Conservation (phyloP, 208 protist genomes). For the Spironucleus salmonicida region DNA sequence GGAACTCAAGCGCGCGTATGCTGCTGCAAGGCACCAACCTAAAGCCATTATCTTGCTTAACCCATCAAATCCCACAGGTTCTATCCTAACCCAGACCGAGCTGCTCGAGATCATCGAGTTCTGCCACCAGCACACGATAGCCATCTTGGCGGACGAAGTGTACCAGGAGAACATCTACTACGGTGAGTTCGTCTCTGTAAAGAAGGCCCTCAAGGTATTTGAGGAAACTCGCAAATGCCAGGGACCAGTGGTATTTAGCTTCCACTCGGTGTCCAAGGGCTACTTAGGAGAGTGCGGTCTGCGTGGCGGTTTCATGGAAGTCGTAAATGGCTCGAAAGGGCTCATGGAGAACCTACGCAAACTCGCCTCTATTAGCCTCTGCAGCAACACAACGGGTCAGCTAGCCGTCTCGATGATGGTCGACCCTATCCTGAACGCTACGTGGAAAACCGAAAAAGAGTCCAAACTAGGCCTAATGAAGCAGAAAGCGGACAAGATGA, state of each 20-base stretch:
- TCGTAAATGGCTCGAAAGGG: slow-evolving; percentile 53
- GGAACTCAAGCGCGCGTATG: slow-evolving; percentile 40
- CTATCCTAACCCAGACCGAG: slow-evolving; percentile 55
- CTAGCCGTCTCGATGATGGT: slow-evolving; percentile 70
- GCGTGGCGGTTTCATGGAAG: slow-evolving; percentile 86
- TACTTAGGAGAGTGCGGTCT: slow-evolving; percentile 71
- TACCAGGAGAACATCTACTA: slow-evolving; percentile 93
- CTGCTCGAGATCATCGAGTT: slow-evolving; percentile 64
- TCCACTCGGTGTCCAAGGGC: slow-evolving; percentile 94
- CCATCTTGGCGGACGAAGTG: slow-evolving; percentile 92
- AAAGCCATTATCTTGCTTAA: slow-evolving; percentile 89
- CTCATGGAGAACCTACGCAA: slow-evolving; percentile 70
- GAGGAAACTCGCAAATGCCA: slow-evolving; percentile 25
- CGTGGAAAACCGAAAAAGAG: slow-evolving; percentile 49
- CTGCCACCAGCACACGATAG: slow-evolving; percentile 54
- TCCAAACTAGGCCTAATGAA: slow-evolving; percentile 14
- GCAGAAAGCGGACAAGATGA: slow-evolving; percentile 46
- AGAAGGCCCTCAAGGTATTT: slow-evolving; percentile 55
- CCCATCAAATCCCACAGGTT: slow-evolving; percentile 92
- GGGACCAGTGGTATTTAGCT: slow-evolving; percentile 69
- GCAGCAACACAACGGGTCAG: slow-evolving; percentile 61
- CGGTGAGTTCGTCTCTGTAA: slow-evolving; percentile 62
- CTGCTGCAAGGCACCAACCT: slow-evolving; percentile 45
- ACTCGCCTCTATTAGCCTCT: slow-evolving; percentile 74
- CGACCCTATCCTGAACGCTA: slow-evolving; percentile 64